Evolutionary conservation across 2,329 filamentous ascomycete genomes (phyloP), one percentile per base, ranked within the genome.

Genomic region (Cladophialophora exuberans): DNA sequence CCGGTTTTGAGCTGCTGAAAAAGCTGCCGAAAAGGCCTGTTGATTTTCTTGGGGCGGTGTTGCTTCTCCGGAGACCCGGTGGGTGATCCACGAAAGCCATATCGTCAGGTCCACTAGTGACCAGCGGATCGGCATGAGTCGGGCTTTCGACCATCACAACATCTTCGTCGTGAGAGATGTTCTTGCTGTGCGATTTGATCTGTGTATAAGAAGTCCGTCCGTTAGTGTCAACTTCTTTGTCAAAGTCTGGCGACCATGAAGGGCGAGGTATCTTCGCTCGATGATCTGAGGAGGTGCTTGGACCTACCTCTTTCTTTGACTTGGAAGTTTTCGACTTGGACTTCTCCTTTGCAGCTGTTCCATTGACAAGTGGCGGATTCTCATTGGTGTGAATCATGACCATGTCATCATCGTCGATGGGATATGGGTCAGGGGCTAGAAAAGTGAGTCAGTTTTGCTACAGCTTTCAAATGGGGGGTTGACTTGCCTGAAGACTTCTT

Each of bases 321-420:
- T 67, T 71, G 49, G 66, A 49, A 23, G 64, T 41, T 65, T 67
- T 70, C 48, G 67, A 66, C 55, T 67, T 70, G 10, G 69, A 66
- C 17, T 65, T 65, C n/a, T 68, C 64, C 30, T 68, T 71, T 0
- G 67, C 62, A 20, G 68, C 66, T 23, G 67, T 64, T 4, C 68
- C 70, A 25, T 65, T 60, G 22, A 64, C 54, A 15, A 64, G 22
- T 4, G 65, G 68, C 18, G 52, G 22, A 48, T 73, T 71, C 25
- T 79, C 78, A 41, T 70, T 70, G 22, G 70, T 70, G 61, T 86
- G 79, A 35, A 82, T 76, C 76, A 85, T 80, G 45, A 83, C 76
- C 52, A 83, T 73, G 64, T 86, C 83, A 44, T 87, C 83, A 61
- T 88, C 85, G 55, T 83, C 80, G 53, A 85, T 76, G 22, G 83